Base-by-base conservation (phyloP, 2,329 filamentous ascomycete genomes). In the Orbilia oligospora region DNA sequence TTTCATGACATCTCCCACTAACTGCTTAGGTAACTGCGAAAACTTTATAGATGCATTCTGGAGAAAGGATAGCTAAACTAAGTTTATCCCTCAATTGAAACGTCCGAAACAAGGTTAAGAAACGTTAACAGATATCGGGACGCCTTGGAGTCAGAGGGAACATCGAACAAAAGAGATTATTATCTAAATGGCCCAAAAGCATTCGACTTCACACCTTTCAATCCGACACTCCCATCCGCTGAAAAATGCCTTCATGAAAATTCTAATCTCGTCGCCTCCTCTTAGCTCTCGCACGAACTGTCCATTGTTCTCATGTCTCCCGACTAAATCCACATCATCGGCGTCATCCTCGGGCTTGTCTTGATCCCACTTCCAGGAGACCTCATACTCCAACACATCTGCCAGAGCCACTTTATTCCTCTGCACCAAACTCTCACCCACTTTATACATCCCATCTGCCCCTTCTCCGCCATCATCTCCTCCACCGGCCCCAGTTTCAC, bases 171-270 rank as follows among this genome's bases (percentile, higher is more conserved):
- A 75, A 69, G 27, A 56, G 30, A n/a, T n/a, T 27, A 30, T 2
- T 20, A 20, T 18, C 49, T 70, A 68, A 64, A 80, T 46, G 68
- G 80, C 80, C 64, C 80, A 75, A 38, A 36, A 80, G 36, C 33
- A 80, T 71, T 81, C 72, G 41, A 69, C 66, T 63, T 81, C 76
- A 72, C 80, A 81, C 38, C 44, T 41, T 22, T 71, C 14, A 46
- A 71, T 36, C 6, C 16, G 24, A 73, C 77, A 81, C 76, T 73
- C 80, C 78, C 80, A 81, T 61, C 72, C 78, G 14, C 65, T 71
- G 69, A 63, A 58, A 24, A 70, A 53, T 27, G 78, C 49, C 65
- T 79, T 80, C 65, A 76, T 80, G 46, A 80, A 46, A 71, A 76
- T 70, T 33, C 53, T 71, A 14, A 76, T 63, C 65, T 72, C 77